Evolutionary conservation across 73 alveolate species (phyloP), one percentile per base, ranked within the genome.

Genomic region (Paramecium biaurelia): DNA sequence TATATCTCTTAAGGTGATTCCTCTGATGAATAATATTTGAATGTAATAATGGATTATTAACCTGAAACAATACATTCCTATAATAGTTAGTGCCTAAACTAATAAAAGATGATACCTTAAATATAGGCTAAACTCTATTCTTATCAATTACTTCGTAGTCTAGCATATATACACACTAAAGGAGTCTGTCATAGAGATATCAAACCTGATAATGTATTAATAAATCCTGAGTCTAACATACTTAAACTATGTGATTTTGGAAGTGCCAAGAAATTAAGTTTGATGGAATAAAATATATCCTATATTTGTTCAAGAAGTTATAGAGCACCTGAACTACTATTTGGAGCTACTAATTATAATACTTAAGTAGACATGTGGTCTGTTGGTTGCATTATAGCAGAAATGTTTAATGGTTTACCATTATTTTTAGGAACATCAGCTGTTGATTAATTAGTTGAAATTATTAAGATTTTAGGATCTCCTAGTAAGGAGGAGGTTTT

Each of bases 101-200:
- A 72, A 38, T 82, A 67, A 49, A 72, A 94, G 37, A 56, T 37
- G 76, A 92, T 96, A 92, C 99, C 98, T 1, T 84, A 85, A 18
- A 70, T 96, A 37, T 49, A 93, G 34, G 57, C 88, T 7, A 95
- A 96, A 68, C 88, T 96, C 32, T 96, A 92, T 87, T 56, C 96
- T 23, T 96, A 96, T 86, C 93, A 96, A 79, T 59, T 95, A 9
- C 84, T 96, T 34, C 70, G 99, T 92, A 92, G 96, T 18, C 76
- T 96, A 21, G 97, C 97, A 20, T 92, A 92, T 92, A 1, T 24
- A 11, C 21, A 26, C 18, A 18, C 42, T 42, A 79, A 70, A 23
- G 98, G 98, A 6, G 86, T 96, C 14, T 92, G 95, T 89, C 99
- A 96, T 92, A 67, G 99, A 58, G 99, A 96, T 89, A 85, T 96